Percentiles rank a stretch among this genome's conserved stretches.
These are phyloP conservation scores for Pichia paraexigua DNA, from an alignment of 805 yeast species.

Conservation along the genomic window DNA sequence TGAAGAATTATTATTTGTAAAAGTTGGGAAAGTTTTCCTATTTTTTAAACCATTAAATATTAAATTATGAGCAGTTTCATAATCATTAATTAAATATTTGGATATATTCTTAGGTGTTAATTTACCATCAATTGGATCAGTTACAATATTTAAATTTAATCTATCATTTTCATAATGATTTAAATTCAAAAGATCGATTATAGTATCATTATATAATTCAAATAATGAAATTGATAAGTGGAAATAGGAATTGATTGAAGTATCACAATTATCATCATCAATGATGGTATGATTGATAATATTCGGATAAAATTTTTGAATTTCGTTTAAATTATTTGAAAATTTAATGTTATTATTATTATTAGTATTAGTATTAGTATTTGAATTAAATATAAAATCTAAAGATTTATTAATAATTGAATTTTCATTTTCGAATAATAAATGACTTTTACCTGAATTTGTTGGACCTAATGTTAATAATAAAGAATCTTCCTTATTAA, in stretches of 20 bases:
- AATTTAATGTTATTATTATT: constrained; percentile 2
- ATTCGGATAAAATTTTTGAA: constrained; percentile 8
- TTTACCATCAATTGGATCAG: constrained; percentile 37
- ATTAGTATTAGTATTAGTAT: too few species aligned
- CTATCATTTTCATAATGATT: constrained; percentile 9
- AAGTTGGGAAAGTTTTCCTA: constrained; percentile 36
- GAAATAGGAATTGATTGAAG: neutral
- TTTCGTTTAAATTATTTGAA: constrained; percentile 1
- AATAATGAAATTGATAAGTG: constrained; percentile 40
- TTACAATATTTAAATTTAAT: constrained; percentile 32
- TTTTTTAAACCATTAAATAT: constrained; percentile 32
- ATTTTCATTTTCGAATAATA: constrained; percentile 29
- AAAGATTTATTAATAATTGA: constrained; percentile 15
- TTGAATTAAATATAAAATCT: constrained; percentile 18
- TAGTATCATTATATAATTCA: constrained; percentile 43
- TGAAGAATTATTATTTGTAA: constrained; percentile 36
- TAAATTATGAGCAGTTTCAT: constrained; percentile 30
- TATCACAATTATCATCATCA: neutral
- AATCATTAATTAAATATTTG: constrained; percentile 31
- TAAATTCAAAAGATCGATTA: constrained; percentile 30
- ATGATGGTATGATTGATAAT: neutral
- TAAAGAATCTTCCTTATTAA: constrained; percentile 33
- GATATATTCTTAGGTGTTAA: constrained; percentile 36
- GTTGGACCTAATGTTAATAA: constrained; percentile 47
- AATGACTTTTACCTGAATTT: constrained; percentile 40